Evolutionary conservation across 1,139 yeast species (phyloP).

Genomic region (Pichia sp.): DNA sequence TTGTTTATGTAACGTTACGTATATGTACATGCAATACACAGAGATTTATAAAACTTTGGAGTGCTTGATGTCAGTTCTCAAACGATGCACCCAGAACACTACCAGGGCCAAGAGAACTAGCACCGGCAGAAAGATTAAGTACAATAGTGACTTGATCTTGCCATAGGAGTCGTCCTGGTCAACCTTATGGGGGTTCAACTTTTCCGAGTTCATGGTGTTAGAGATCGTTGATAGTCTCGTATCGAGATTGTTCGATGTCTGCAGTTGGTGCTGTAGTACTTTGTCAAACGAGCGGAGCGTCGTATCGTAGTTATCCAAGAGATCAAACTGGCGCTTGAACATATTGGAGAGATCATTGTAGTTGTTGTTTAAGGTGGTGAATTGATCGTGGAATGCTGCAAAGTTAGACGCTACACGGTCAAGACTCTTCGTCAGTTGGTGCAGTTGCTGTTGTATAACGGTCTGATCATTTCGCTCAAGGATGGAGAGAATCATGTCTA

Average conservation of each 20-base stretch:
- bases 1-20: conserved; percentile 27
- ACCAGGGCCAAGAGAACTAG: conserved; percentile 34
- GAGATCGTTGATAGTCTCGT: conserved; percentile 17
- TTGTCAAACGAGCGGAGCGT: conserved; percentile 18
- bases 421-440: conserved; percentile 16
- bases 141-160: conserved; percentile 11
- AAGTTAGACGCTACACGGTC: conserved; percentile 16
- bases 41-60: conserved; percentile 38
- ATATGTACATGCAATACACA: background rate
- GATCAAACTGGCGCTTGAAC: conserved; percentile 17
- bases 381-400: conserved; percentile 12
- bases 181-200: conserved; percentile 1
- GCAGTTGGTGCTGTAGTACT: conserved; percentile 20
- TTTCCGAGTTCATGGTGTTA: conserved; percentile 1
- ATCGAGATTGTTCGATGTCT: conserved; percentile 17
- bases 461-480: conserved; percentile 6
- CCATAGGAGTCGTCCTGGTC: conserved; percentile 1
- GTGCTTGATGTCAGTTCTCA: conserved; percentile 50
- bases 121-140: conserved; percentile 34
- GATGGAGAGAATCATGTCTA: conserved; percentile 1
- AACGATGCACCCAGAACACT: conserved; percentile 36
- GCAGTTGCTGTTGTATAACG: conserved; percentile 17
- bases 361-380: conserved; percentile 15
- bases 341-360: conserved; percentile 15
- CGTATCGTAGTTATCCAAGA: conserved; percentile 19